Evolutionary conservation across 106 monocot genomes (phyloP), one percentile per base, ranked within the genome.

Genomic region (Dactylorhiza incarnata): DNA sequence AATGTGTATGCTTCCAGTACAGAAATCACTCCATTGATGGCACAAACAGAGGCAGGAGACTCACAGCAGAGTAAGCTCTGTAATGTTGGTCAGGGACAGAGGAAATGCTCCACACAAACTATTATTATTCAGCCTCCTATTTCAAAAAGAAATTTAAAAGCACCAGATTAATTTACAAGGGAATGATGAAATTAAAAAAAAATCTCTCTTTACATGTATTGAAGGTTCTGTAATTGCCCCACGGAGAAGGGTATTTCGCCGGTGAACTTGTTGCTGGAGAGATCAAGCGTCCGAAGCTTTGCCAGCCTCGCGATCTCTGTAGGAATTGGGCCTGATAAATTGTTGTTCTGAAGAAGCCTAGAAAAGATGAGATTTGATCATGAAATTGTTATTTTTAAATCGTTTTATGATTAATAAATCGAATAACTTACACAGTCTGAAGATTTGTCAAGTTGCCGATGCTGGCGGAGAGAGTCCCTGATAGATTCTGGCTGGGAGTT

Each of bases 391-490:
- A 45, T 5, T 19, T 22, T 1, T 5, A 44, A 14, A 17, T 13
- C 15, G 10, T 55, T 29, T 29, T 29, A 29, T 29, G 29, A 29
- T 0, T 9, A 19, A 52, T 56, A 17, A 75, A 49, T 12, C 13
- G 29, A 56, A 16, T 45, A 71, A 87, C 89, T 79, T 76, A 95
- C 95, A 95, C 66, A 24, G 54, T 81, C 75, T 89, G 75, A 76
- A 92, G 87, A 75, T 95, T 92, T 55, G 89, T 87, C 86, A 95
- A 78, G 65, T 95, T 92, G 48, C 89, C 89, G 47, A 92, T 87
- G 48, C 81, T 84, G 54, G 87, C 81, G 47, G 95, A 89, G 20
- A 95, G 85, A 24, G 84, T 80, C 9, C 95, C 95, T 52, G 91
- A 95, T 76, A 95, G 61, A 74, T 87, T 88, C 68, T 87, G 87